A percentile compares a stretch with the other conserved stretches of the same genome.
Conservation (phyloP, 2,329 filamentous ascomycete species). For the Ophiostoma sp. region DNA sequence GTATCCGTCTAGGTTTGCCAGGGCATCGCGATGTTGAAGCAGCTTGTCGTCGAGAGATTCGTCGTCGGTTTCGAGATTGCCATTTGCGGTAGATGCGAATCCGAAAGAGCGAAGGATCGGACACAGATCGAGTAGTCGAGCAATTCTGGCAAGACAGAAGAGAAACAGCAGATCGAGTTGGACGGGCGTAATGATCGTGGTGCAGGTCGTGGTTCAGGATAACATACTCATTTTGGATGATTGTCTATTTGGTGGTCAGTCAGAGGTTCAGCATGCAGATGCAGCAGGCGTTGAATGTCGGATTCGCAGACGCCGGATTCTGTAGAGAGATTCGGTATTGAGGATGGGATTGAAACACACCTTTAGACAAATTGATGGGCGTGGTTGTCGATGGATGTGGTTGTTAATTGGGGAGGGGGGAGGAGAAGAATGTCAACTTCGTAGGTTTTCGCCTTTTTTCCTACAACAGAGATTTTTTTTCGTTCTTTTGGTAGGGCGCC, state of each 20-base stretch:
- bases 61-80: background rate
- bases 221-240: constrained; percentile 55
- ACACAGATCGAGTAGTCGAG: background rate
- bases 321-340: background rate
- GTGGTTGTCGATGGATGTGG: constrained; percentile 21
- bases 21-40: no score
- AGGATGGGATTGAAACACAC: constrained; percentile 16
- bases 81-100: background rate
- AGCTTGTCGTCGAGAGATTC: no score
- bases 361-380: constrained; percentile 25
- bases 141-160: background rate
- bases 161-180: background rate
- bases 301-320: background rate
- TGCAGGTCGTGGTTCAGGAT: background rate
- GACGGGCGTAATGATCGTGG: background rate
- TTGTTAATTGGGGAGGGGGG: constrained; percentile 17
- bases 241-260: constrained; percentile 29
- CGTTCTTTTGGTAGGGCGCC: constrained; percentile 8
- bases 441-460: constrained; percentile 12
- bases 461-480: constrained; percentile 19
- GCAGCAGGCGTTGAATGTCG: background rate
- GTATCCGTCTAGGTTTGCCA: no score
- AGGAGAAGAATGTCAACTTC: constrained; percentile 15
- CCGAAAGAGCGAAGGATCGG: background rate
- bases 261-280: constrained; percentile 1